phyloP scores from a whole-genome alignment of 2,329 filamentous ascomycete species.

The Arthrobotrys sinensis region DNA sequence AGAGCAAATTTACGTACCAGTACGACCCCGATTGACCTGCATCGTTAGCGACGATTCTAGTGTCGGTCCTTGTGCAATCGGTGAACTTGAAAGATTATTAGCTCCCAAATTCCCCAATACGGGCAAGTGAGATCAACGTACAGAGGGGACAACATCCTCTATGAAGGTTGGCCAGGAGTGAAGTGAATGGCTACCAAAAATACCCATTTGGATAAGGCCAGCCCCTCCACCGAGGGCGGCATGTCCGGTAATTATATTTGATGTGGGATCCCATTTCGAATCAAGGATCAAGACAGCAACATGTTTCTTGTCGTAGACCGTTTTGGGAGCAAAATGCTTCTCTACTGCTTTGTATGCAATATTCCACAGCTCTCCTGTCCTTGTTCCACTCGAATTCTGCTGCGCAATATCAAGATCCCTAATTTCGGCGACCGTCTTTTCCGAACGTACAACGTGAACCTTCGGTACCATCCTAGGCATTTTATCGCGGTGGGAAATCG shows the following conservation, averaged over 20 bases:
- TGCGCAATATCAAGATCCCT: constrained; percentile 83
- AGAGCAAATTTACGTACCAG: constrained; percentile 76
- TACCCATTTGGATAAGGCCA: constrained; percentile 80
- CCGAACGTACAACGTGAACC: constrained; percentile 85
- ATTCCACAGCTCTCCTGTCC: constrained; percentile 80
- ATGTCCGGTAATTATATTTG: constrained; percentile 82
- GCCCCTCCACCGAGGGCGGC: constrained; percentile 83
- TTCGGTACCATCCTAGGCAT: constrained; percentile 89
- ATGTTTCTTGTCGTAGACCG: constrained; percentile 83
- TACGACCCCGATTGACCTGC: constrained; percentile 88
- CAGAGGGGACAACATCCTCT: constrained; percentile 83
- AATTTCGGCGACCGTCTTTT: constrained; percentile 88
- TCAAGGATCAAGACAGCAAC: constrained; percentile 90
- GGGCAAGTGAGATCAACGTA: constrained; percentile 15
- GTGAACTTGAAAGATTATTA: constrained; percentile 74
- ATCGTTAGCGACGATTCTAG: constrained; percentile 84
- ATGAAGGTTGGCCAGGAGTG: constrained; percentile 91
- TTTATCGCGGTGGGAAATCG: constrained; percentile 82
- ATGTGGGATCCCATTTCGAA: constrained; percentile 83
- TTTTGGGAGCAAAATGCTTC: constrained; percentile 60
- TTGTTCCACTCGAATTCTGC: constrained; percentile 79
- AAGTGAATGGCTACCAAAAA: constrained; percentile 92
- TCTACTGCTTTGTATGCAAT: constrained; percentile 84
- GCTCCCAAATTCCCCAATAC: not conserved
- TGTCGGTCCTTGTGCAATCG: constrained; percentile 91